phyloP scores from a whole-genome alignment of 2,329 filamentous ascomycete genomes.

The Thielaviopsis euricoi region DNA sequence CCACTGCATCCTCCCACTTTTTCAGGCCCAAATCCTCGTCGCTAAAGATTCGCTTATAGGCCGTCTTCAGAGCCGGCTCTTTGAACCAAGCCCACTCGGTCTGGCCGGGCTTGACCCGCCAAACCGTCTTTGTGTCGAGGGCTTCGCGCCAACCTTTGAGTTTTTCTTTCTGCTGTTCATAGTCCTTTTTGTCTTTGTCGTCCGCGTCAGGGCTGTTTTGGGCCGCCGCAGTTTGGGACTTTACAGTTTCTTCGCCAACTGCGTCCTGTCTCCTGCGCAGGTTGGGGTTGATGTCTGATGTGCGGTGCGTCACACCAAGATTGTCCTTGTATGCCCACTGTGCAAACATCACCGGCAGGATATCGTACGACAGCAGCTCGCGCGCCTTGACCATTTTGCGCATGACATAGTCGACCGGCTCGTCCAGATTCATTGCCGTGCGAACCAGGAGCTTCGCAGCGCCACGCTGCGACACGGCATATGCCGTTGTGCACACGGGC shows the following conservation, averaged over 20 bases:
- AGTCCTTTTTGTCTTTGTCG: not conserved
- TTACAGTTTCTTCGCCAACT: too few relatives aligned
- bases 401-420: constrained; percentile 17
- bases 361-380: constrained; percentile 15
- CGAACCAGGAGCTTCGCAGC: constrained; percentile 17
- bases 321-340: constrained; percentile 16
- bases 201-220: not conserved
- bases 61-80: too few relatives aligned
- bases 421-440: constrained; percentile 15
- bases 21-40: too few relatives aligned
- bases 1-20: too few relatives aligned
- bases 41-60: too few relatives aligned
- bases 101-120: not conserved
- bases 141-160: constrained; percentile 1
- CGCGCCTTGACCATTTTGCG: constrained; percentile 13
- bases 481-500: constrained; percentile 16
- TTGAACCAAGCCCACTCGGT: too few relatives aligned
- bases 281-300: too few relatives aligned
- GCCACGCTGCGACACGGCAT: constrained; percentile 16
- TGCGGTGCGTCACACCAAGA: constrained; percentile 1
- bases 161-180: not conserved
- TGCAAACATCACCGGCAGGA: constrained; percentile 15
- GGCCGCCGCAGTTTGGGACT: not conserved
- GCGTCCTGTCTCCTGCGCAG: constrained; percentile 9
- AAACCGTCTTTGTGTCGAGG: not conserved